Conservation (phyloP, 148 eudicot species). For the Oxyria digyna region DNA sequence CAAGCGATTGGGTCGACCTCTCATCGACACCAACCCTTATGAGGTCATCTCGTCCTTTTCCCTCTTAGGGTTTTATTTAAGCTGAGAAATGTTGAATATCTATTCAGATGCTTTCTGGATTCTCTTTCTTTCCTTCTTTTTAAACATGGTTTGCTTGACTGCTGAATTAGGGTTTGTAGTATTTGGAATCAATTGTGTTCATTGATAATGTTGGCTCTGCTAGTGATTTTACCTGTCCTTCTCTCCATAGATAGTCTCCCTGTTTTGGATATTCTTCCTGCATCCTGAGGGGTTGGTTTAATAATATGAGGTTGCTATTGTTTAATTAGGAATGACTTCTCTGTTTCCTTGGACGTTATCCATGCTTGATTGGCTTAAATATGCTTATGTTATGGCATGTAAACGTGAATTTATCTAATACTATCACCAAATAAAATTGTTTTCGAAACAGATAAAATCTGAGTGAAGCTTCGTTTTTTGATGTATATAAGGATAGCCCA, state of each 20-base stretch:
- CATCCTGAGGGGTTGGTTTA: neutral
- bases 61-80: neutral
- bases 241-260: neutral
- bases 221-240: neutral
- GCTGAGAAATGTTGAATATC: neutral
- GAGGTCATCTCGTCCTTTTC: conserved; percentile 31
- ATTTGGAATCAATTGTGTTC: neutral
- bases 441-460: too few relatives aligned
- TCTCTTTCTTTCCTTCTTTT: neutral
- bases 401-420: neutral
- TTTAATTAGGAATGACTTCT: neutral
- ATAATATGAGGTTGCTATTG: neutral
- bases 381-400: neutral
- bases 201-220: neutral
- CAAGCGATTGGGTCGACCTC: conserved; percentile 75
- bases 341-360: neutral
- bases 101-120: neutral
- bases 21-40: conserved; percentile 63
- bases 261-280: neutral
- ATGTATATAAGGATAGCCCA: neutral
- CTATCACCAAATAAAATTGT: neutral
- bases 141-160: neutral
- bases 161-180: neutral
- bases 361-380: neutral
- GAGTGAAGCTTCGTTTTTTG: neutral